phyloP scores from a whole-genome alignment of 345 rosid species.

The Carallia brachiata region DNA sequence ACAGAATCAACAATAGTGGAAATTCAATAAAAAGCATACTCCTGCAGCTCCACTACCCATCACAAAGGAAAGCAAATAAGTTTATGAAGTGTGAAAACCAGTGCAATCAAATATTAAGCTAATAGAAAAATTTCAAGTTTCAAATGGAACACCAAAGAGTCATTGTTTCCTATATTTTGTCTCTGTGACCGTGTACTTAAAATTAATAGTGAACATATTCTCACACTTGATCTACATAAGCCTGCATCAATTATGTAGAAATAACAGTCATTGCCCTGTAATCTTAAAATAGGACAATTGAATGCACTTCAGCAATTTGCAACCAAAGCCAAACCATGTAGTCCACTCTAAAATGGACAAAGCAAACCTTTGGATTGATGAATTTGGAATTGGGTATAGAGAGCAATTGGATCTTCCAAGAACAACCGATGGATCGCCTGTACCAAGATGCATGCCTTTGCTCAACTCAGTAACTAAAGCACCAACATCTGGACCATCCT shows the following conservation, averaged over 20 bases:
- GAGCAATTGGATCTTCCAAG: slow-evolving; percentile 49
- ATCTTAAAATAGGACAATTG: not conserved
- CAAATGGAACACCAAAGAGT: not conserved
- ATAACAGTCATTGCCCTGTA: not conserved
- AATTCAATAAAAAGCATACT: not conserved
- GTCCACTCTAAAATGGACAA: not conserved
- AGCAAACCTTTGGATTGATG: slow-evolving; percentile 57
- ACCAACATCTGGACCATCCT: slow-evolving; percentile 61
- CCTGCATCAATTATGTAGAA: slow-evolving; percentile 3
- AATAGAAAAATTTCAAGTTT: not conserved
- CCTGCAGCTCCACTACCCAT: not conserved
- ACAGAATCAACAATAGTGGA: not conserved
- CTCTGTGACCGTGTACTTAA: not conserved
- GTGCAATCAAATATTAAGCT: not conserved
- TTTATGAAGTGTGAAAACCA: no score
- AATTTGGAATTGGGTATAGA: slow-evolving; percentile 45
- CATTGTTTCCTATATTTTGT: not conserved
- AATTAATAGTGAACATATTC: not conserved
- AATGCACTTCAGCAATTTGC: not conserved
- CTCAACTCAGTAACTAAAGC: slow-evolving; percentile 56
- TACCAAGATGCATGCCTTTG: slow-evolving; percentile 66
- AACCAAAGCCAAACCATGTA: not conserved
- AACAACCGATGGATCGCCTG: slow-evolving; percentile 51
- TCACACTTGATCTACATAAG: not conserved
- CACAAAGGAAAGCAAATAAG: no score